phyloP scores from a whole-genome alignment of 495 filamentous ascomycete species.

The Penicillium cosmopolitanum region DNA sequence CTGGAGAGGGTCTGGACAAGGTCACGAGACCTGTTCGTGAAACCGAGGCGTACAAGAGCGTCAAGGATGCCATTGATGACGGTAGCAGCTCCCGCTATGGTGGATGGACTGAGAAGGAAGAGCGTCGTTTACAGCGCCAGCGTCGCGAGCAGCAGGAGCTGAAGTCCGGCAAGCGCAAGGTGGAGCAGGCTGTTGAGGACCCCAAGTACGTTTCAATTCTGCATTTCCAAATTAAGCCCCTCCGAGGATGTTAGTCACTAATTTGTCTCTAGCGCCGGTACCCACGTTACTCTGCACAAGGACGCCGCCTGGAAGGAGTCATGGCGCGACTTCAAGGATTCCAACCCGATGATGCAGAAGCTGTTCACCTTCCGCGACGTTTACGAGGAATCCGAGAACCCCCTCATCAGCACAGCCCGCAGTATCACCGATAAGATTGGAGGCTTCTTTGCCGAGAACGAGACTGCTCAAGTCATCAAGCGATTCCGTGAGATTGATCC shows the following conservation, averaged over 20 bases:
- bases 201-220: conserved; percentile 70
- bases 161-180: conserved; percentile 47
- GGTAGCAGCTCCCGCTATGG: conserved; percentile 95
- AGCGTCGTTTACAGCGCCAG: conserved; percentile 77
- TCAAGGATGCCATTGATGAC: conserved; percentile 96
- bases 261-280: conserved; percentile 72
- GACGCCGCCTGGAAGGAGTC: conserved; percentile 95
- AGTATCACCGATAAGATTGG: conserved; percentile 91
- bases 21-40: conserved; percentile 91
- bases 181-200: conserved; percentile 72
- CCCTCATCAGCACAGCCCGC: conserved; percentile 87
- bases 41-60: conserved; percentile 90
- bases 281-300: conserved; percentile 93
- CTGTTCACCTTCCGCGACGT: conserved; percentile 79
- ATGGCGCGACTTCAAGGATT: conserved; percentile 90
- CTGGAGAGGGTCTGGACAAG: conserved; percentile 86
- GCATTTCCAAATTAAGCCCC: not conserved
- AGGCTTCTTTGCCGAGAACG: conserved; percentile 97
- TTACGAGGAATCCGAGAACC: conserved; percentile 97
- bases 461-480: conserved; percentile 95
- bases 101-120: conserved; percentile 94
- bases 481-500: conserved; percentile 98
- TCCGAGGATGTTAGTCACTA: conserved; percentile 17
- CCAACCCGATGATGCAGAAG: conserved; percentile 83
- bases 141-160: conserved; percentile 68